phyloP scores from a whole-genome alignment of 169 alveolate species.

The Cardiosporidium cionae region DNA sequence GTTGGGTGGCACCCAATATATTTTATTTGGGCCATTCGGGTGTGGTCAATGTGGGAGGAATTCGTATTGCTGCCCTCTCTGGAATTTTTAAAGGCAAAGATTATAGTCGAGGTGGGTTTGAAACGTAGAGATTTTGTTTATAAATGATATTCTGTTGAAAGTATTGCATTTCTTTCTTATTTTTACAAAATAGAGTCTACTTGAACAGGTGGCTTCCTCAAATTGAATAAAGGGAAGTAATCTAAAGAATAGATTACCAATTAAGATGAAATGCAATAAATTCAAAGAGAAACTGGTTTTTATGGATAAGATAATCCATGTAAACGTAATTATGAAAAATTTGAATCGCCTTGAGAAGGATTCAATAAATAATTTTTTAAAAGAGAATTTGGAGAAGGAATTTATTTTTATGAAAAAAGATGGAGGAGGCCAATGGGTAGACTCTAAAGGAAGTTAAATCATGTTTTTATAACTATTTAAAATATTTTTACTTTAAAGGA shows the following conservation, averaged over 20 bases:
- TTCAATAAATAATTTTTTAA: too few species aligned
- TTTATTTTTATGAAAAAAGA: too few species aligned
- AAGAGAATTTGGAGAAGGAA: too few species aligned
- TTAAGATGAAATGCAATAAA: neutral
- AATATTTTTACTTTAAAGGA: conserved; percentile 55
- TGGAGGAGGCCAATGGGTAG: too few species aligned
- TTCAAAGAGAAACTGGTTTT: too few species aligned
- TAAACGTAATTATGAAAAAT: too few species aligned
- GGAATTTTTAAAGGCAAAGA: conserved; percentile 84
- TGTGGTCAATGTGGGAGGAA: conserved; percentile 67
- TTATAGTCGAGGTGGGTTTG: conserved; percentile 48
- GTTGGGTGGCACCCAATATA: conserved; percentile 96
- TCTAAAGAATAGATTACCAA: neutral
- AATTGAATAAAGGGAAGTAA: neutral
- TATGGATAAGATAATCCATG: too few species aligned
- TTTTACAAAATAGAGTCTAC: neutral
- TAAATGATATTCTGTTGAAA: neutral
- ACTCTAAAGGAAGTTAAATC: too few species aligned
- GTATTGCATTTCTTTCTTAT: neutral
- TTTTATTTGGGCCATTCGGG: conserved; percentile 90
- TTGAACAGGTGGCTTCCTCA: neutral
- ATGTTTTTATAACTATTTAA: too few species aligned
- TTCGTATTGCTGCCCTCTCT: conserved; percentile 87
- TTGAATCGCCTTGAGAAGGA: too few species aligned
- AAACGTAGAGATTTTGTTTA: neutral